phyloP scores from a whole-genome alignment of 345 rosid genomes.

The Hirschfeldia incana region DNA sequence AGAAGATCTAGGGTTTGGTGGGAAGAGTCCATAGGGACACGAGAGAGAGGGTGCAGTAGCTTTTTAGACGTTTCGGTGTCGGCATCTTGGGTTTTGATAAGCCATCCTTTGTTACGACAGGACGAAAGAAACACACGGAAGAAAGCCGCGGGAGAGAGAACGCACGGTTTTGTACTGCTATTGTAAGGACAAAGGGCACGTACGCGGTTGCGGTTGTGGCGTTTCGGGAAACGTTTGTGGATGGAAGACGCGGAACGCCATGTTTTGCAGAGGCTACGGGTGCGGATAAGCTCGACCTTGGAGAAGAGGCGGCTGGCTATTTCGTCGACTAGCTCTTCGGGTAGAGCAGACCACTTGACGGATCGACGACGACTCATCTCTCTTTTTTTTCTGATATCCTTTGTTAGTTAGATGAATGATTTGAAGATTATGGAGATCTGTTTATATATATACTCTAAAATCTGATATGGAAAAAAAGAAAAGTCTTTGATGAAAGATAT shows the following conservation, averaged over 20 bases:
- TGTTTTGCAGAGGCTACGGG: slow-evolving; percentile 26
- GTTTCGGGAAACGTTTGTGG: neutral
- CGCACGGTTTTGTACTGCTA: neutral
- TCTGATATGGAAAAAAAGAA: neutral
- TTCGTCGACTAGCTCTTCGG: slow-evolving; percentile 3
- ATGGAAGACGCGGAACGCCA: slow-evolving; percentile 19
- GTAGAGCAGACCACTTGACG: slow-evolving; percentile 6
- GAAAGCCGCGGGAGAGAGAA: slow-evolving; percentile 13
- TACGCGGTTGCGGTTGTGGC: neutral
- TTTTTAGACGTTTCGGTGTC: neutral
- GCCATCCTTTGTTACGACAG: slow-evolving; percentile 28
- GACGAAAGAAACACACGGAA: slow-evolving; percentile 16
- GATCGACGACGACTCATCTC: neutral
- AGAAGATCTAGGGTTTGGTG: slow-evolving; percentile 21
- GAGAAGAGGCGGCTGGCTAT: slow-evolving; percentile 17
- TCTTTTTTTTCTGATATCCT: neutral
- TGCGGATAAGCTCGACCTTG: slow-evolving; percentile 22
- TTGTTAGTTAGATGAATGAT: neutral
- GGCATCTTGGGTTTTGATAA: slow-evolving; percentile 20
- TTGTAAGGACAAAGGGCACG: neutral
- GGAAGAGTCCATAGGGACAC: neutral
- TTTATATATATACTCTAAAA: neutral
- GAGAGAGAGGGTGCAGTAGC: slow-evolving; percentile 10
- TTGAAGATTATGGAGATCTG: neutral
- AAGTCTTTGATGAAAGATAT: neutral